Evolutionary conservation across 805 yeast species (phyloP).

Genomic region (Candida pseudoglaebosa): DNA sequence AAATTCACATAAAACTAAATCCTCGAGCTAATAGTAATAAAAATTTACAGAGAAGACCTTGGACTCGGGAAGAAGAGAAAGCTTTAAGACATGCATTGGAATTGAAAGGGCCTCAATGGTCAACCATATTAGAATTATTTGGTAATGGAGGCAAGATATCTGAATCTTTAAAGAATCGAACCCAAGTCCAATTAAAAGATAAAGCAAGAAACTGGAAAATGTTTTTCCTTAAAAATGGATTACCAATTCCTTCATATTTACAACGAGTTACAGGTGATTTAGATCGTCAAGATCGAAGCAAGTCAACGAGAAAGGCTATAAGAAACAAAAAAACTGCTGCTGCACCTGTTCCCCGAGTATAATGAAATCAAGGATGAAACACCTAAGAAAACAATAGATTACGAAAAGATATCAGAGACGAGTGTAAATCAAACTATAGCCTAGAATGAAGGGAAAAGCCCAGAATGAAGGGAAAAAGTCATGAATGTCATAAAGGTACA

Average conservation of each 20-base stretch:
- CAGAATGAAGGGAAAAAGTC: too few species aligned
- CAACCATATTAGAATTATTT: slow-evolving; percentile 80
- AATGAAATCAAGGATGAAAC: slow-evolving; percentile 5
- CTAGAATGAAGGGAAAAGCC: too few species aligned
- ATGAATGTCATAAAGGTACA: too few species aligned
- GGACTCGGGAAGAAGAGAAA: slow-evolving; percentile 87
- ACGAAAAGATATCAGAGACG: too few species aligned
- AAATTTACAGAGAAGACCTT: slow-evolving; percentile 52
- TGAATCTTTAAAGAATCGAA: slow-evolving; percentile 81
- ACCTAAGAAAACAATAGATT: too few species aligned
- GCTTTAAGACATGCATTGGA: slow-evolving; percentile 80
- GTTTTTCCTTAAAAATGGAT: slow-evolving; percentile 70
- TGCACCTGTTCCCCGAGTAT: slow-evolving; percentile 33
- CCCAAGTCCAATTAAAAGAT: slow-evolving; percentile 90
- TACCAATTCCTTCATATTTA: slow-evolving; percentile 76
- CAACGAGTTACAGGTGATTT: slow-evolving; percentile 84
- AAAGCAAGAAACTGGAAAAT: slow-evolving; percentile 96
- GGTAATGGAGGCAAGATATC: slow-evolving; percentile 90
- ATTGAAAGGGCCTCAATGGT: slow-evolving; percentile 89
- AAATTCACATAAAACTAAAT: slow-evolving; percentile 35
- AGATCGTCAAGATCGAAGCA: slow-evolving; percentile 49
- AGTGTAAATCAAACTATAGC: too few species aligned
- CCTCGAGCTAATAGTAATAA: slow-evolving; percentile 22
- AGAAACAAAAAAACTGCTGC: slow-evolving; percentile 36
- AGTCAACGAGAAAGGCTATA: slow-evolving; percentile 20